These are phyloP conservation scores for Aegle marmelos DNA, from an alignment of 345 rosid species.

Conservation along the genomic window DNA sequence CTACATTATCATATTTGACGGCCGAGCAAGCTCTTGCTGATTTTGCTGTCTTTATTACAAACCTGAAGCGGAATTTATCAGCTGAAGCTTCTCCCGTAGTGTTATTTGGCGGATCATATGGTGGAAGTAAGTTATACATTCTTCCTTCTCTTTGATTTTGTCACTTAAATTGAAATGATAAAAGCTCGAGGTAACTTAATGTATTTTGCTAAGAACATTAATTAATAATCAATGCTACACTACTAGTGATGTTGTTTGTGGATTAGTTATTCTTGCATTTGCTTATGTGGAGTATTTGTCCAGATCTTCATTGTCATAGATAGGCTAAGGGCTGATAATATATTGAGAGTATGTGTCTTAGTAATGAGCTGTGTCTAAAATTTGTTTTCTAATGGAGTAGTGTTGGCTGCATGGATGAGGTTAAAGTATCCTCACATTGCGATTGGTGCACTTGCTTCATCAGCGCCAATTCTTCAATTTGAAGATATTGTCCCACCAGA, in stretches of 20 bases:
- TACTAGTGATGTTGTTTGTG: neutral
- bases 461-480: slow-evolving; percentile 93
- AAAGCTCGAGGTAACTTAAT: neutral
- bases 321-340: neutral
- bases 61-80: slow-evolving; percentile 75
- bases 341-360: neutral
- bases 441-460: slow-evolving; percentile 87
- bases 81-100: slow-evolving; percentile 85
- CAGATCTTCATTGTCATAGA: neutral
- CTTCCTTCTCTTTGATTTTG: neutral
- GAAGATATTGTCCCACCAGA: slow-evolving; percentile 84
- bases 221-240: neutral
- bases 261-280: neutral
- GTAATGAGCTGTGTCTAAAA: neutral
- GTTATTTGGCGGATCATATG: slow-evolving; percentile 93
- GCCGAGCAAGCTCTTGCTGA: slow-evolving; percentile 96
- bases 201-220: neutral
- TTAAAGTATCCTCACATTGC: slow-evolving; percentile 91
- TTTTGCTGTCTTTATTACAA: slow-evolving; percentile 65
- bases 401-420: slow-evolving; percentile 99
- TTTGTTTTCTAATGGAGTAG: slow-evolving; percentile 31
- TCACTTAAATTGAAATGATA: neutral
- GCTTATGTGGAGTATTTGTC: neutral
- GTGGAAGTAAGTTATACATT: slow-evolving; percentile 69
- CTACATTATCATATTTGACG: slow-evolving; percentile 64